Evolutionary conservation across 2,329 filamentous ascomycete genomes (phyloP).

Genomic region (Acephala macrosclerotiorum): DNA sequence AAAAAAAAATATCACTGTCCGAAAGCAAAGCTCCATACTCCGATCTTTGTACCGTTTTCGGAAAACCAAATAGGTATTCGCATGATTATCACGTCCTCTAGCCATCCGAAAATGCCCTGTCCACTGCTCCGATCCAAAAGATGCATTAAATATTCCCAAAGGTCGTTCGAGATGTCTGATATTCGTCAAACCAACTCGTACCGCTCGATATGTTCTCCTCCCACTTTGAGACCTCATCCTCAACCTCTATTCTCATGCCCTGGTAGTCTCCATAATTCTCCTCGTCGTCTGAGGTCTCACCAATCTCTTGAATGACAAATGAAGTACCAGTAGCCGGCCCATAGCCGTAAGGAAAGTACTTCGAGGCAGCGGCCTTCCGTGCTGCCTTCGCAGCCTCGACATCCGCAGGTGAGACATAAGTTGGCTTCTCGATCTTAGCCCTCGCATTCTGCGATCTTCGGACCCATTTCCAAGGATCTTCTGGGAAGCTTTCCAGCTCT

Average conservation of each 20-base stretch:
- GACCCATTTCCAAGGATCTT: constrained; percentile 24
- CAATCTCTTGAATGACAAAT: constrained; percentile 56
- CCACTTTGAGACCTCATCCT: constrained; percentile 34
- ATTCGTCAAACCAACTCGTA: constrained; percentile 25
- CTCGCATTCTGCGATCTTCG: neutral
- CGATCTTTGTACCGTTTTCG: neutral
- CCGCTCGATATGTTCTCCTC: constrained; percentile 31
- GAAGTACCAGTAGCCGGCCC: constrained; percentile 50
- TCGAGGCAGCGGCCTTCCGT: constrained; percentile 49
- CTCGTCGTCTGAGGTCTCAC: constrained; percentile 51
- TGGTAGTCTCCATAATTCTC: constrained; percentile 52
- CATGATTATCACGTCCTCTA: neutral
- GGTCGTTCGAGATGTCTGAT: constrained; percentile 18
- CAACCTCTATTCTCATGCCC: constrained; percentile 26
- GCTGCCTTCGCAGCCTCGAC: constrained; percentile 47
- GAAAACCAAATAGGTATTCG: neutral
- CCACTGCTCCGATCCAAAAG: neutral
- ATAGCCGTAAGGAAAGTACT: constrained; percentile 56
- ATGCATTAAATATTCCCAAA: neutral
- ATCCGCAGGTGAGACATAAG: constrained; percentile 46
- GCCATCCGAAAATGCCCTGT: neutral
- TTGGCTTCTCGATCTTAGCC: constrained; percentile 27
- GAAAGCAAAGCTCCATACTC: neutral
- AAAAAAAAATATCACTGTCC: neutral
- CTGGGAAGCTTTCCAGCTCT: constrained; percentile 24